Base-by-base conservation (phyloP, 2,329 filamentous ascomycete genomes). In the Aspergillus thermomutatus region DNA sequence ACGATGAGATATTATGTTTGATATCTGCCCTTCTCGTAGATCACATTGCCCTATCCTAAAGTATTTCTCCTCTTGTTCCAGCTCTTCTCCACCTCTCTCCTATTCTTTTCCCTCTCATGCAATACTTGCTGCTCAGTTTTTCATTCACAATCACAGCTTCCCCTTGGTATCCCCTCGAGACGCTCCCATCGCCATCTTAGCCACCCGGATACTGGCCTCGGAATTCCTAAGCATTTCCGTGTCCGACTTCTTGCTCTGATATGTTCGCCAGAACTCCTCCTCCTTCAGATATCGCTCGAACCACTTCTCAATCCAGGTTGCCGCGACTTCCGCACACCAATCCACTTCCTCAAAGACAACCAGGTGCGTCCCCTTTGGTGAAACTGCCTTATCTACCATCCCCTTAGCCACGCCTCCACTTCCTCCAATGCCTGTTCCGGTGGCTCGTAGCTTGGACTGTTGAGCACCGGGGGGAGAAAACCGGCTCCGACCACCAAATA, bases 381-480 rank as follows among this genome's bases (percentile, higher is more conserved):
- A 47, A 4, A 60, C 56, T 1, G 45, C 48, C 53, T 61, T 65
- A 51, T 63, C 56, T 4, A 64, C 62, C 56, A 56, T 66, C 1
- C 60, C 60, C 14, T 54, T 41, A 0, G 21, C 28, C 6, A 56
- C 54, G 3, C 66, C 66, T 5, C 66, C 66, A 50, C 57, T 69
- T 2, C 67, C 67, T 3, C 67, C 67, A 2, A 56, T 27, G 1
- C 61, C 64, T 0, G 58, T 62, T 1, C 66, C 67, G 1, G 67
- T 67, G 6, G 9, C 28, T 3, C 48, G 50, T 49, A 67, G 45
- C 34, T 66, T 67, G 1, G 37, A 9, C 3, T 66, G 60, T 41
- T 66, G 64, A 14, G 52, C 34, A 3, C 43, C 51, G 2, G 51
- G 52, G 4, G 47, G n/a, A 8, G 62, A 63, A 5, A 67, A 49